phyloP scores from a whole-genome alignment of 805 yeast genomes.

The Candida chauliodis region DNA sequence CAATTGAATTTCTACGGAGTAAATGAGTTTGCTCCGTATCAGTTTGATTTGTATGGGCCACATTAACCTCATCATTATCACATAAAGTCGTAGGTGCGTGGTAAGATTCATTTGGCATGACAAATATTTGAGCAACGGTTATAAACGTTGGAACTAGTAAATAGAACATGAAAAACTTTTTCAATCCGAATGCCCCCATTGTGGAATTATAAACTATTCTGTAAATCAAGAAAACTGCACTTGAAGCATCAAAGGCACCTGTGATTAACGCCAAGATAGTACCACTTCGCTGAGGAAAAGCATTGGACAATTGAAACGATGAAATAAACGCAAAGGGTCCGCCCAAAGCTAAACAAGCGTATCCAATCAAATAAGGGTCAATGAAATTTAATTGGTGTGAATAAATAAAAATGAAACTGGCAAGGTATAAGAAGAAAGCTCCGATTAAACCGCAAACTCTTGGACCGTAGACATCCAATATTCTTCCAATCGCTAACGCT shows the following conservation, averaged over 20 bases:
- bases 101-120: conserved; percentile 52
- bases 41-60: conserved; percentile 5
- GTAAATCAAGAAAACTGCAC: conserved; percentile 51
- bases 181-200: conserved; percentile 34
- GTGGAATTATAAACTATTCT: conserved; percentile 35
- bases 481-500: conserved; percentile 48
- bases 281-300: conserved; percentile 54
- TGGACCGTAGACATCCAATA: conserved; percentile 51
- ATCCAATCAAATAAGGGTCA: conserved; percentile 53
- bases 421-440: conserved; percentile 42
- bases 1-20: conserved; percentile 49
- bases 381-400: conserved; percentile 27
- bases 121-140: conserved; percentile 38
- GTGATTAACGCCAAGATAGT: conserved; percentile 50
- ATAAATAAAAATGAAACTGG: conserved; percentile 44
- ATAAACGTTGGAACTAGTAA: conserved; percentile 49
- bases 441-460: conserved; percentile 52
- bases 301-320: conserved; percentile 53
- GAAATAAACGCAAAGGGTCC: conserved; percentile 58
- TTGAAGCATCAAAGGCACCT: conserved; percentile 59
- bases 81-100: conserved; percentile 32
- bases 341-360: conserved; percentile 51
- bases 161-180: conserved; percentile 45
- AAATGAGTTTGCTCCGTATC: conserved; percentile 17
- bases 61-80: conserved; percentile 17